Percentiles rank a stretch among this genome's conserved stretches.
Evolutionary conservation across 768 basidiomycete genomes (phyloP).

Genomic region (Lactarius sp.): DNA sequence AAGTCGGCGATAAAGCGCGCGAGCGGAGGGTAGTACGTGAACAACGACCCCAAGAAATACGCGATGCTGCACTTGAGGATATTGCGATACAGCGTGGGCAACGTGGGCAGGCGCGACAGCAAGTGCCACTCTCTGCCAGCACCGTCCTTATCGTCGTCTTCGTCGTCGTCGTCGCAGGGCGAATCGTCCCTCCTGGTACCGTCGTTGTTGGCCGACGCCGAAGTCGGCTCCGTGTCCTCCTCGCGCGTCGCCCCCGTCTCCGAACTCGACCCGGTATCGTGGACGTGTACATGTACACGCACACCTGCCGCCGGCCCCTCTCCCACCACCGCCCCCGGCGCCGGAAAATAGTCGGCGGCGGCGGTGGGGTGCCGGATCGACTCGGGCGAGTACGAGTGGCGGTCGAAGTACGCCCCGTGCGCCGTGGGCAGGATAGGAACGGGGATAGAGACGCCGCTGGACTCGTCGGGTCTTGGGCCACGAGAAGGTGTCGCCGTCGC

Average conservation of each 20-base stretch:
- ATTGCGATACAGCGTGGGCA: constrained; percentile 57
- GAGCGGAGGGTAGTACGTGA: constrained; percentile 82
- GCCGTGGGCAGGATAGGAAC: background rate
- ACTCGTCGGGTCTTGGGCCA: background rate
- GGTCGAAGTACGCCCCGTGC: background rate
- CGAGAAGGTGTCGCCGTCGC: background rate
- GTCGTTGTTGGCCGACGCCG: background rate
- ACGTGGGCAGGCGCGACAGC: constrained; percentile 32
- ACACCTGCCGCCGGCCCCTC: background rate
- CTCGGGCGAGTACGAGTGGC: constrained; percentile 9
- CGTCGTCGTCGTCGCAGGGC: background rate
- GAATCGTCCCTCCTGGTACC: too few relatives aligned
- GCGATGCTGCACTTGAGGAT: constrained; percentile 89
- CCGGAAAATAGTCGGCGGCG: background rate
- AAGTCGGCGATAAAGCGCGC: constrained; percentile 64
- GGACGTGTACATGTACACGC: too few relatives aligned
- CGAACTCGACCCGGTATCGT: constrained; percentile 1
- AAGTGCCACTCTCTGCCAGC: constrained; percentile 2
- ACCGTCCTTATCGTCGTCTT: background rate
- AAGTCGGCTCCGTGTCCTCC: background rate
- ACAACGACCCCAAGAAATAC: constrained; percentile 85
- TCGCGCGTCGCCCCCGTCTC: background rate
- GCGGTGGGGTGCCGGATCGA: constrained; percentile 2
- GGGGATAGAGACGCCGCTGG: background rate
- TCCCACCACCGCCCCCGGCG: background rate